These are phyloP conservation scores for Sporobolus alterniflorus DNA, from an alignment of 202 grass and related monocot species.

Conservation along the genomic window DNA sequence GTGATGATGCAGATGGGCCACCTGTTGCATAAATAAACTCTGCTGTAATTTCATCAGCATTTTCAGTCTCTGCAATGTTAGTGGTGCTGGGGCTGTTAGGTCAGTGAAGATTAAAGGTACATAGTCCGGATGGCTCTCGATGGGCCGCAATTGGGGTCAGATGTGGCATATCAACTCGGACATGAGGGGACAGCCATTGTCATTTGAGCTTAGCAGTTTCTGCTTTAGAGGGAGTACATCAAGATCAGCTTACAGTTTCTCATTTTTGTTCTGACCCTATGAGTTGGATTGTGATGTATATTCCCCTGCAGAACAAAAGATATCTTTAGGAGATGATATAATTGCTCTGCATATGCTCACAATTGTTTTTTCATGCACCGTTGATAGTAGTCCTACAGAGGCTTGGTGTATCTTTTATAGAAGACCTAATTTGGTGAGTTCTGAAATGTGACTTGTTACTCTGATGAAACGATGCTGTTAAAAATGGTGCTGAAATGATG, in stretches of 20 bases:
- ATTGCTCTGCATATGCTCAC: background rate
- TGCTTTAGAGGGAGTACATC: constrained; percentile 52
- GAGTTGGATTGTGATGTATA: constrained; percentile 47
- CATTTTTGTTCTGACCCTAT: constrained; percentile 50
- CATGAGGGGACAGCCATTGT: too few relatives aligned
- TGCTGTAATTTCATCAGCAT: constrained; percentile 52
- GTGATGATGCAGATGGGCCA: too few relatives aligned
- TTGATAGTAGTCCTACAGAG: constrained; percentile 29
- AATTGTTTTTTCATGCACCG: background rate
- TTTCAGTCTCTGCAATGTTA: constrained; percentile 84
- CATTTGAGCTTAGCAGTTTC: too few relatives aligned
- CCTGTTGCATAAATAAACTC: constrained; percentile 38
- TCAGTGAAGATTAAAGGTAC: constrained; percentile 91
- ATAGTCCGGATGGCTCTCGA: constrained; percentile 83
- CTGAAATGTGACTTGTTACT: too few relatives aligned
- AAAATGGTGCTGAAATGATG: too few relatives aligned
- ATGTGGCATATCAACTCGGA: too few relatives aligned
- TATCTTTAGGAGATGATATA: constrained; percentile 31
- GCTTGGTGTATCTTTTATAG: constrained; percentile 34
- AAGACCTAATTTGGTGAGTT: background rate
- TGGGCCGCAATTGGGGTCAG: constrained; percentile 97
- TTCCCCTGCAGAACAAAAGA: constrained; percentile 35
- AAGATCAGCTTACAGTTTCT: constrained; percentile 32
- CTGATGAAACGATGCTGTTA: too few relatives aligned
- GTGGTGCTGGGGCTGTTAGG: constrained; percentile 73